phyloP scores from a whole-genome alignment of 23 red algal species.

The Pyropia yezoensis region DNA sequence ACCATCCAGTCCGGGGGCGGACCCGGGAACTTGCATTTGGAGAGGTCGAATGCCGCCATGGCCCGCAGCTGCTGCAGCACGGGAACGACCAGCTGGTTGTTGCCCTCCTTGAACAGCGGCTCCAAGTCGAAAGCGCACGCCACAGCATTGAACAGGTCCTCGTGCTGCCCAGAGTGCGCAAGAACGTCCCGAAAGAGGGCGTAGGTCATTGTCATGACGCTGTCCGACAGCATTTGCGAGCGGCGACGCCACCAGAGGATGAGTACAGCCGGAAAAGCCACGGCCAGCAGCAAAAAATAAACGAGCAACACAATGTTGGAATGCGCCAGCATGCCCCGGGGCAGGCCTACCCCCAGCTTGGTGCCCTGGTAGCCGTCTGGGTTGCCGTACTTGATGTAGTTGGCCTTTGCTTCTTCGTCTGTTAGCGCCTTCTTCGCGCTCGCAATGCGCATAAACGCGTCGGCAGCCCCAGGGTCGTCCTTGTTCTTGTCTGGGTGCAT shows the following conservation, averaged over 20 bases:
- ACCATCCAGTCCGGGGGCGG: slow-evolving; percentile 3
- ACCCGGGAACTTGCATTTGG: slow-evolving; percentile 18
- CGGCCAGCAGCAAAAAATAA: slow-evolving; percentile 40
- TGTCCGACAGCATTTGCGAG: slow-evolving; percentile 44
- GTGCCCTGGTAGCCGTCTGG: slow-evolving; percentile 83
- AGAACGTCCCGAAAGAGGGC: slow-evolving; percentile 48
- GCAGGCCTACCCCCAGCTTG: slow-evolving; percentile 65
- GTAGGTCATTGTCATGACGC: slow-evolving; percentile 52
- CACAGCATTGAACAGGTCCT: slow-evolving; percentile 41
- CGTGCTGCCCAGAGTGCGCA: slow-evolving; percentile 27
- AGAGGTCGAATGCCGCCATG: slow-evolving; percentile 23
- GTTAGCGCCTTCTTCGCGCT: slow-evolving; percentile 86
- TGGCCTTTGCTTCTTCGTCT: slow-evolving; percentile 62
- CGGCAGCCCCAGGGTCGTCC: slow-evolving; percentile 37
- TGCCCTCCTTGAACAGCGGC: slow-evolving; percentile 31
- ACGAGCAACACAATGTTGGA: slow-evolving; percentile 45
- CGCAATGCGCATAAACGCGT: slow-evolving; percentile 73
- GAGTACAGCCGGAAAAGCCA: slow-evolving; percentile 49
- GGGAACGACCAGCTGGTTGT: slow-evolving; percentile 13
- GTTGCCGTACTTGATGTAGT: slow-evolving; percentile 90
- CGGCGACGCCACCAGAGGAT: slow-evolving; percentile 73
- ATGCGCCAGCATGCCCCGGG: slow-evolving; percentile 55
- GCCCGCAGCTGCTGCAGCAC: slow-evolving; percentile 21
- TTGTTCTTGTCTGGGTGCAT: slow-evolving; percentile 95
- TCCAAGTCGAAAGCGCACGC: slow-evolving; percentile 44